Base-by-base conservation (phyloP, 1,139 yeast species). In the Geotrichum cucujoidarum region DNA sequence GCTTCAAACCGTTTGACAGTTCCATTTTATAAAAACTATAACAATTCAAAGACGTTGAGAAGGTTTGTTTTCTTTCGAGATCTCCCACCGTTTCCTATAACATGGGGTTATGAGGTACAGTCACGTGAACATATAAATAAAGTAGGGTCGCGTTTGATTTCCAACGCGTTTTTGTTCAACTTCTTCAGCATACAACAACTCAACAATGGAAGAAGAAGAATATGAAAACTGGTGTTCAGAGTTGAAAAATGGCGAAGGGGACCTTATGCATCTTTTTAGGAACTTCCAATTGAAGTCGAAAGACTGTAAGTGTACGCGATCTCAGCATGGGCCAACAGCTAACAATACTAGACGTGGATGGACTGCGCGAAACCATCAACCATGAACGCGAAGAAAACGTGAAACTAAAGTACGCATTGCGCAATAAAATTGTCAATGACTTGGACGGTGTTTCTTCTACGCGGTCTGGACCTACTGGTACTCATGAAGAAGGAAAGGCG, bases 141-240 rank as follows among this genome's bases (percentile, higher is more conserved):
- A n/a, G n/a, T n/a, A n/a, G n/a, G n/a, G n/a, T n/a, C n/a, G n/a
- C n/a, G n/a, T n/a, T n/a, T n/a, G n/a, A n/a, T n/a, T n/a, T n/a
- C n/a, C n/a, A n/a, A n/a, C n/a, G n/a, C n/a, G n/a, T n/a, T n/a
- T n/a, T n/a, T n/a, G n/a, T n/a, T n/a, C n/a, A n/a, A n/a, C n/a
- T n/a, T n/a, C n/a, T n/a, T n/a, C n/a, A n/a, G n/a, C n/a, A n/a
- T n/a, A n/a, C n/a, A n/a, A n/a, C n/a, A n/a, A n/a, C n/a, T n/a
- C n/a, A n/a, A n/a, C n/a, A 6, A 46, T 46, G 49, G 49, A 46
- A 22, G 29, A 46, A 41, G 45, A 40, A 18, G 45, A 40, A 36
- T 40, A 46, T 40, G 40, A 46, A 24, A 35, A 46, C 34, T 46
- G 44, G 44, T 40, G 13, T 22, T 31, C 17, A n/a, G 39, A 34